A percentile compares a stretch with the other conserved stretches of the same genome.
phyloP scores from a whole-genome alignment of 441 rosid genomes.

The Eruca vesicaria region DNA sequence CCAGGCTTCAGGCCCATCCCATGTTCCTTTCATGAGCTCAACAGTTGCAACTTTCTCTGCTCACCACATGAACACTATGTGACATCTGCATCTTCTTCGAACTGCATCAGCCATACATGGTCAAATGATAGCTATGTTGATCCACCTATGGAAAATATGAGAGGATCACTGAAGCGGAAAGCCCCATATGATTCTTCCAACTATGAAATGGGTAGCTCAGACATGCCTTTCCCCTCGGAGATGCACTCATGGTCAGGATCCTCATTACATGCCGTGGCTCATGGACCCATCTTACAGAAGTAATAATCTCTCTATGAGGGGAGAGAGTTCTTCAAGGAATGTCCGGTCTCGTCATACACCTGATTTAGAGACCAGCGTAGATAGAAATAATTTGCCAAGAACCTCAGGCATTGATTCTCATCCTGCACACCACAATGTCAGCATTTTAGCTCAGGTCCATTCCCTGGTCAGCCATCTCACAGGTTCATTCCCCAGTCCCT shows the following conservation, averaged over 20 bases:
- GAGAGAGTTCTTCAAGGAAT: conserved; percentile 73
- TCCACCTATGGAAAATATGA: conserved; percentile 49
- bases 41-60: conserved; percentile 44
- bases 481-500: conserved; percentile 46
- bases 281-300: conserved; percentile 47
- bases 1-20: conserved; percentile 57
- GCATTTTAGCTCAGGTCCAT: conserved; percentile 43
- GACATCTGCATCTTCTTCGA: conserved; percentile 62
- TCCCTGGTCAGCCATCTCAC: conserved; percentile 50
- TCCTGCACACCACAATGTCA: conserved; percentile 44
- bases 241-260: conserved; percentile 42
- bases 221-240: conserved; percentile 50
- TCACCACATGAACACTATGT: conserved; percentile 53
- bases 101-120: conserved; percentile 51
- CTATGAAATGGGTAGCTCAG: conserved; percentile 75
- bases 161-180: conserved; percentile 77
- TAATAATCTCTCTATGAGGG: conserved; percentile 51
- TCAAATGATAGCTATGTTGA: conserved; percentile 57
- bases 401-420: conserved; percentile 45
- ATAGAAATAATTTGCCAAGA: conserved; percentile 49
- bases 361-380: conserved; percentile 56
- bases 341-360: conserved; percentile 75
- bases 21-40: conserved; percentile 50
- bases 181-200: conserved; percentile 61
- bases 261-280: conserved; percentile 51